These are phyloP conservation scores for Hypoxylon lienhwacheense DNA, from an alignment of 495 filamentous ascomycete genomes.

Conservation along the genomic window DNA sequence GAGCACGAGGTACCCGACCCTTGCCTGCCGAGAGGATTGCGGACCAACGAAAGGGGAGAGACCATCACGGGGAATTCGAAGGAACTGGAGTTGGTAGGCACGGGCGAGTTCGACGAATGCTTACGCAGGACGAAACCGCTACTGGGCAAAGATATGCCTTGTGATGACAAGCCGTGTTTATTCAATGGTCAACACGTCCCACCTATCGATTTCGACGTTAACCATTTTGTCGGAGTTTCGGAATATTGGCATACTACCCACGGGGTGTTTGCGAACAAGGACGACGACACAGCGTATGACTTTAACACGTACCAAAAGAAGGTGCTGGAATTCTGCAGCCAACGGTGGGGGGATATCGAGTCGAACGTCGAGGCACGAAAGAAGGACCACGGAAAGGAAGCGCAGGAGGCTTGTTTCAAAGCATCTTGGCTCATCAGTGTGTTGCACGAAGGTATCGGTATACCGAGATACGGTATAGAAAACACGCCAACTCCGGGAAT, in stretches of 20 bases:
- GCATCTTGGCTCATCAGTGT: slow-evolving; percentile 97
- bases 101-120: slow-evolving; percentile 85
- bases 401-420: slow-evolving; percentile 93
- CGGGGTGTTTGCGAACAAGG: slow-evolving; percentile 82
- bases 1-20: slow-evolving; percentile 80
- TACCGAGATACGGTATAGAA: slow-evolving; percentile 87
- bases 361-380: slow-evolving; percentile 61
- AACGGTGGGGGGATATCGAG: slow-evolving; percentile 76
- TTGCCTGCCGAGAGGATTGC: slow-evolving; percentile 79
- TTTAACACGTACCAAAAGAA: slow-evolving; percentile 85
- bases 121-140: slow-evolving; percentile 78
- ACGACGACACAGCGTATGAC: slow-evolving; percentile 80
- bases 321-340: slow-evolving; percentile 82
- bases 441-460: slow-evolving; percentile 91
- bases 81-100: slow-evolving; percentile 65
- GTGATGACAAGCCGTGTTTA: slow-evolving; percentile 80
- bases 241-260: slow-evolving; percentile 99
- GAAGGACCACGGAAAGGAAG: slow-evolving; percentile 70
- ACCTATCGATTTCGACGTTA: slow-evolving; percentile 95
- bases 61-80: slow-evolving; percentile 38
- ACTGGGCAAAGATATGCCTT: slow-evolving; percentile 86
- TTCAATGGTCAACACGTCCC: slow-evolving; percentile 88
- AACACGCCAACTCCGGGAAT: slow-evolving; percentile 46
- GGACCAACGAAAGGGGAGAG: slow-evolving; percentile 65
- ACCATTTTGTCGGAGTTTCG: slow-evolving; percentile 96